Conservation (phyloP, 352 stramenopile species). For the Phytopythium boreale region DNA sequence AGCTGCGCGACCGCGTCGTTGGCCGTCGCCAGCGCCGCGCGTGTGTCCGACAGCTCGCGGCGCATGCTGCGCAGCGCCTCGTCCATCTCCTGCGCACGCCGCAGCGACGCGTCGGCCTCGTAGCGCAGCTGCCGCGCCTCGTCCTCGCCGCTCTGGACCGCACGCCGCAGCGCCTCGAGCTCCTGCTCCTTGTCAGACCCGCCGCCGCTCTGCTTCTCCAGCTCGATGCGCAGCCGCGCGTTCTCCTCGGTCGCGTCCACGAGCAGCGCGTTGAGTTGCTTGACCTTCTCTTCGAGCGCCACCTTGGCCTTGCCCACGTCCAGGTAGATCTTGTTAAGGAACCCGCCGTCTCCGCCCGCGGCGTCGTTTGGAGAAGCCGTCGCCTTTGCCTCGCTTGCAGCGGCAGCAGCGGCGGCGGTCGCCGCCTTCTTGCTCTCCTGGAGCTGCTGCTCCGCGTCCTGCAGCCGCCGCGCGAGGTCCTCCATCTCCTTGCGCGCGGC, state of each 20-base stretch:
- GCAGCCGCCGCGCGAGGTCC: constrained; percentile 25
- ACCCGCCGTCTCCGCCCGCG: constrained; percentile 28
- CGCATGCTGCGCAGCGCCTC: constrained; percentile 13
- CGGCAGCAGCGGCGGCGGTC: not conserved
- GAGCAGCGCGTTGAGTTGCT: constrained; percentile 48
- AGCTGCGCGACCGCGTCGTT: constrained; percentile 29
- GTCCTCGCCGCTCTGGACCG: constrained; percentile 7
- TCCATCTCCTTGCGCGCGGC: constrained; percentile 34
- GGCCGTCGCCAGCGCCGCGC: constrained; percentile 26
- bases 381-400: constrained; percentile 3
- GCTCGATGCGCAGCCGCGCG: constrained; percentile 30
- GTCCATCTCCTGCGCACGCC: constrained; percentile 12
- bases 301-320: constrained; percentile 80
- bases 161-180: constrained; percentile 17
- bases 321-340: constrained; percentile 79
- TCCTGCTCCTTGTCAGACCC: constrained; percentile 4
- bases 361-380: constrained; percentile 10
- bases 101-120: constrained; percentile 18
- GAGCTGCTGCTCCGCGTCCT: constrained; percentile 6
- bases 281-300: constrained; percentile 66
- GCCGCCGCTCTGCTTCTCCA: constrained; percentile 11
- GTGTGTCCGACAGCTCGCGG: constrained; percentile 21
- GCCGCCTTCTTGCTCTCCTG: not conserved
- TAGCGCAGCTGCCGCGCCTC: constrained; percentile 14
- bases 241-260: constrained; percentile 51